phyloP scores from a whole-genome alignment of 805 yeast genomes.

The Spathaspora girioi region DNA sequence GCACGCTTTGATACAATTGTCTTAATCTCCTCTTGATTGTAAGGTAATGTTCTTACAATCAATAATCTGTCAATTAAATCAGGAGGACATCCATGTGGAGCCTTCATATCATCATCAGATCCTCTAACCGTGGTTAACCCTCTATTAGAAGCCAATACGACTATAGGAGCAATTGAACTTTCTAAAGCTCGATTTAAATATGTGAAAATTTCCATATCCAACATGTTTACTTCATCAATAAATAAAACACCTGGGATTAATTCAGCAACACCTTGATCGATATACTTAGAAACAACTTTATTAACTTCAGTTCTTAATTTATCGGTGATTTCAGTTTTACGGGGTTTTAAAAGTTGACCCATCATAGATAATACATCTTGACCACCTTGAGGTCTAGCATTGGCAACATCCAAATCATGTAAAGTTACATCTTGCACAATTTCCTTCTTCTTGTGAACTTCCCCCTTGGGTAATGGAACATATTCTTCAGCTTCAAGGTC shows the following conservation, averaged over 20 bases:
- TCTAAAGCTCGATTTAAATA: constrained; percentile 93
- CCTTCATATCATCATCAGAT: constrained; percentile 67
- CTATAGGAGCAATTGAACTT: constrained; percentile 88
- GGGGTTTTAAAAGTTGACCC: constrained; percentile 95
- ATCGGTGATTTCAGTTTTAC: constrained; percentile 95
- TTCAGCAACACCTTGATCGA: constrained; percentile 97
- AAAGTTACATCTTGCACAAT: constrained; percentile 96
- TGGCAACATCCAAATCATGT: constrained; percentile 95
- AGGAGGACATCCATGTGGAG: constrained; percentile 97
- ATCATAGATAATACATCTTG: constrained; percentile 94
- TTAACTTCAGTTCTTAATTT: constrained; percentile 91
- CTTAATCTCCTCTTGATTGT: constrained; percentile 75
- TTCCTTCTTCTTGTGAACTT: constrained; percentile 96
- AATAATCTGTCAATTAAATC: constrained; percentile 89
- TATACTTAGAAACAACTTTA: constrained; percentile 92
- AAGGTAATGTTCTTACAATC: constrained; percentile 90
- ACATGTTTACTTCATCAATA: constrained; percentile 98
- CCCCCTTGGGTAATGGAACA: constrained; percentile 98
- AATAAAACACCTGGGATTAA: constrained; percentile 96
- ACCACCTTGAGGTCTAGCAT: constrained; percentile 95
- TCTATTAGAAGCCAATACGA: constrained; percentile 92
- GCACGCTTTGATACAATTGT: constrained; percentile 82
- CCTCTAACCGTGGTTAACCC: constrained; percentile 93
- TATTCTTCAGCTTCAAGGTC: constrained; percentile 98
- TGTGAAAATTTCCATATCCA: constrained; percentile 94